Base-by-base conservation (phyloP, 2,329 filamentous ascomycete genomes). In the Tympanopsis confertula region DNA sequence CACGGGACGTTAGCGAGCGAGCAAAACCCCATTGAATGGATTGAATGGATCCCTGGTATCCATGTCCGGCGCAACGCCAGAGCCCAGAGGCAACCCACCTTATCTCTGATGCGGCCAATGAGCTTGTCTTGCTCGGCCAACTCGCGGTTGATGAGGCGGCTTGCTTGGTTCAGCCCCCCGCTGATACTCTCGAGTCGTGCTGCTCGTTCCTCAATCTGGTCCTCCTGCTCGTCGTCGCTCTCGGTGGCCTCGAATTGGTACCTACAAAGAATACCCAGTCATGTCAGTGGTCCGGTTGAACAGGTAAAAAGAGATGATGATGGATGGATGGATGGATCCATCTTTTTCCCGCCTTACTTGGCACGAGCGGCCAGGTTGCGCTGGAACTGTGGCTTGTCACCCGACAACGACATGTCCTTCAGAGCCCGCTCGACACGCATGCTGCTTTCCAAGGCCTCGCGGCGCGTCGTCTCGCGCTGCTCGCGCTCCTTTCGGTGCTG, bases 181-280 rank as follows among this genome's bases (percentile, higher is more conserved):
- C 83, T 81, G 40, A 74, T 74, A 40, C 69, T 68, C 39, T 71
- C 59, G 26, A 83, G 59, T 35, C 71, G 63, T 48, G 77, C 70
- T 50, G 80, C 53, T 47, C 82, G 82, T 39, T 66, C 61, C 43
- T 83, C 75, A 42, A 91, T 82, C 52, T 84, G 78, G 42, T 74
- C 74, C 13, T 36, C 28, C 3, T 62, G 47, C 39, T 69, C 68
- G 37, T 82, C 78, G 41, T 78, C 75, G 42, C 76, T 73, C 41
- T 76, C 78, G 42, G 85, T 80, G n/a, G 77, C 79, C 49, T 88
- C 83, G 45, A 91, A 80, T 46, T 83, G 79, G 49, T 82, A 91
- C 54, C 86, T 88, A 13, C 69, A 70, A 36, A 75, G 65, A 49
- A 85, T 78, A 2, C 71, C 71, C 36, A 78, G 61, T 46, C 54